Evolutionary conservation across 2,329 filamentous ascomycete genomes (phyloP).

Genomic region (Parascedosporium putredinis): DNA sequence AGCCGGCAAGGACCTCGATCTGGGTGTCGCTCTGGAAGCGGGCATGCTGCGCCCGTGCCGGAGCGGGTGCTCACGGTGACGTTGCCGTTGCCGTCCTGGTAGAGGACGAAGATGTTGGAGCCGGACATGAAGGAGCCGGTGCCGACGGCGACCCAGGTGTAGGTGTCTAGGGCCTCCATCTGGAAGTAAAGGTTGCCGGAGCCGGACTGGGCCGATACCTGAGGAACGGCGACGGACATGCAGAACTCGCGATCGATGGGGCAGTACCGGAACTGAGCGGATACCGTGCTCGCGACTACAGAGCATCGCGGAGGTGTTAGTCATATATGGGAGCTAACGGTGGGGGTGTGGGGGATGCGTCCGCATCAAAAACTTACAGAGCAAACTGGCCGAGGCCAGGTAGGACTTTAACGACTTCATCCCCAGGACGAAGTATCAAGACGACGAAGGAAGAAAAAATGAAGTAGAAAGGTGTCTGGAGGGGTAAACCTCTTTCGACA

Average conservation of each 20-base stretch:
- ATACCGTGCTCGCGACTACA: conserved; percentile 1
- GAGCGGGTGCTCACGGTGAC: conserved; percentile 50
- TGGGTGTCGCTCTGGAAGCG: conserved; percentile 29
- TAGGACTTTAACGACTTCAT: neutral
- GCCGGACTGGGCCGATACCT: conserved; percentile 32
- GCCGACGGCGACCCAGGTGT: conserved; percentile 48
- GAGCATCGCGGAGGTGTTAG: neutral
- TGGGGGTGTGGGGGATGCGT: too few species aligned
- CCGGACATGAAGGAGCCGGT: conserved; percentile 44
- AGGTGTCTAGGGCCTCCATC: conserved; percentile 41
- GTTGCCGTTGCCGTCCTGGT: conserved; percentile 46
- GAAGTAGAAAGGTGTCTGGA: too few species aligned
- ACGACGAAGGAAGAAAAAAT: too few species aligned
- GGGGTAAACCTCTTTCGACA: too few species aligned
- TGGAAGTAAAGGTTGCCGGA: conserved; percentile 52
- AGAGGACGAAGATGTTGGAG: conserved; percentile 53
- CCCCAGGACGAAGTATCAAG: neutral
- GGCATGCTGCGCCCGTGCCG: conserved; percentile 38
- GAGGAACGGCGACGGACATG: conserved; percentile 45
- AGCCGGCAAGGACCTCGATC: conserved; percentile 46
- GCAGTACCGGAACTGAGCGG: conserved; percentile 22
- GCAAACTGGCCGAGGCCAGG: neutral
- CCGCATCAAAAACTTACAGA: neutral
- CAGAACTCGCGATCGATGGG: conserved; percentile 34
- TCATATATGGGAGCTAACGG: too few species aligned